phyloP scores from a whole-genome alignment of 495 filamentous ascomycete species.

The Hypoxylon intermedium region DNA sequence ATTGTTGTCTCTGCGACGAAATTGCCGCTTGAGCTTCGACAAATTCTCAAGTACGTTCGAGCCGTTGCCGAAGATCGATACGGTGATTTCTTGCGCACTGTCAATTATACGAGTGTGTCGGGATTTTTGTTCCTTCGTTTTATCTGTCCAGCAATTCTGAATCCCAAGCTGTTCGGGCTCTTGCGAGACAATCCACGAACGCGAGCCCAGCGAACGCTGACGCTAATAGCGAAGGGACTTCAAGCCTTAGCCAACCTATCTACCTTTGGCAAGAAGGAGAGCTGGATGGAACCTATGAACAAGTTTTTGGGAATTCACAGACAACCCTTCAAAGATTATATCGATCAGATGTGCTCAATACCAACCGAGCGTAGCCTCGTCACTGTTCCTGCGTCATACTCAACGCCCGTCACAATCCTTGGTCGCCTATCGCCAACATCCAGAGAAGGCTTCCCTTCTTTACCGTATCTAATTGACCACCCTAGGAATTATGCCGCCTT shows the following conservation, averaged over 20 bases:
- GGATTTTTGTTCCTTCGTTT: constrained; percentile 96
- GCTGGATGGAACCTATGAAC: constrained; percentile 99
- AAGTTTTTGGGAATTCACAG: constrained; percentile 68
- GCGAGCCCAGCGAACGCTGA: constrained; percentile 87
- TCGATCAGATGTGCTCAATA: constrained; percentile 85
- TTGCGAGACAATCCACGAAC: constrained; percentile 84
- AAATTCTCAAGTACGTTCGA: constrained; percentile 89
- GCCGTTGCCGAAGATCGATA: constrained; percentile 96
- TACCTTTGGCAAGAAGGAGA: constrained; percentile 91
- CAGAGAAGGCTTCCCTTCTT: constrained; percentile 90
- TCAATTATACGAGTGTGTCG: constrained; percentile 93
- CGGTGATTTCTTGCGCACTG: constrained; percentile 92
- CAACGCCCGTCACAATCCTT: constrained; percentile 90
- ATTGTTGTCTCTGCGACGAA: constrained; percentile 74
- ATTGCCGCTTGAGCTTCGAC: constrained; percentile 83
- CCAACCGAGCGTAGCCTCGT: constrained; percentile 70
- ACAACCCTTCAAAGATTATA: constrained; percentile 82
- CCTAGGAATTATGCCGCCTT: constrained; percentile 87
- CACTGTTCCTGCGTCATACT: constrained; percentile 83
- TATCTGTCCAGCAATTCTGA: constrained; percentile 94
- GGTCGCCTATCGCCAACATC: constrained; percentile 80
- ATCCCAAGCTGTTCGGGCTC: constrained; percentile 94
- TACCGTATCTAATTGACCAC: constrained; percentile 94
- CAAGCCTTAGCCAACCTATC: constrained; percentile 94
- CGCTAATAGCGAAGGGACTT: constrained; percentile 93